Conservation (phyloP, 306 rosid genomes). For the Pyrus bretschneideri region DNA sequence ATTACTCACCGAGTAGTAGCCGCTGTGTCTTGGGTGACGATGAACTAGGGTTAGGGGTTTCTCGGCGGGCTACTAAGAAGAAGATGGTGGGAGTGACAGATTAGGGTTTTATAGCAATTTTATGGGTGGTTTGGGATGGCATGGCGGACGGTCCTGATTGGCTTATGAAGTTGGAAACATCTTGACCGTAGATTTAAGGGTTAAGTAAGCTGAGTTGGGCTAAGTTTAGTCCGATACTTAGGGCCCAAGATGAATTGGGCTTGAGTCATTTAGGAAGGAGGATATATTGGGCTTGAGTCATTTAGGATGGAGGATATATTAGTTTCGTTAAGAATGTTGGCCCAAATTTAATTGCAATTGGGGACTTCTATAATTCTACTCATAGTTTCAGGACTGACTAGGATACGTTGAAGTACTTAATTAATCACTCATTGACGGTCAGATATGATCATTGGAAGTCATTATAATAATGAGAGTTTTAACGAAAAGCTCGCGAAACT, state of each 20-base stretch:
- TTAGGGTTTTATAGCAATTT: conserved; percentile 28
- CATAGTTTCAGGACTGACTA: too few species aligned
- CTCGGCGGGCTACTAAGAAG: not conserved
- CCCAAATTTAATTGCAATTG: not conserved
- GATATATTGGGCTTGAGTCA: not conserved
- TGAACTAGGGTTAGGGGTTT: conserved; percentile 14
- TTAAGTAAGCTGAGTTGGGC: not conserved
- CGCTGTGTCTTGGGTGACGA: not conserved
- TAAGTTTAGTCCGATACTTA: not conserved
- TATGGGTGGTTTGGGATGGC: not conserved
- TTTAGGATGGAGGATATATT: not conserved
- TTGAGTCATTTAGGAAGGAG: not conserved
- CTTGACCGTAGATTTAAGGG: conserved; percentile 11
- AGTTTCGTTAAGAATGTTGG: not conserved
- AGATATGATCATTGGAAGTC: too few species aligned
- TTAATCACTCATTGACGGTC: too few species aligned
- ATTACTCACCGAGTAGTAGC: conserved; percentile 3
- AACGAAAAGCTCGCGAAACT: too few species aligned
- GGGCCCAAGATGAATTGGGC: not conserved
- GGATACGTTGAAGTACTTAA: too few species aligned
- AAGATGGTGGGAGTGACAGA: not conserved
- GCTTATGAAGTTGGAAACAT: not conserved
- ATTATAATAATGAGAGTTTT: too few species aligned
- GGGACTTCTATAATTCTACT: not conserved
- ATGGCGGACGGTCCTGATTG: conserved; percentile 13